Percentiles rank a stretch among this genome's conserved stretches.
Conservation (phyloP, 176 grass and related monocot genomes). For the Triticum urartu region DNA sequence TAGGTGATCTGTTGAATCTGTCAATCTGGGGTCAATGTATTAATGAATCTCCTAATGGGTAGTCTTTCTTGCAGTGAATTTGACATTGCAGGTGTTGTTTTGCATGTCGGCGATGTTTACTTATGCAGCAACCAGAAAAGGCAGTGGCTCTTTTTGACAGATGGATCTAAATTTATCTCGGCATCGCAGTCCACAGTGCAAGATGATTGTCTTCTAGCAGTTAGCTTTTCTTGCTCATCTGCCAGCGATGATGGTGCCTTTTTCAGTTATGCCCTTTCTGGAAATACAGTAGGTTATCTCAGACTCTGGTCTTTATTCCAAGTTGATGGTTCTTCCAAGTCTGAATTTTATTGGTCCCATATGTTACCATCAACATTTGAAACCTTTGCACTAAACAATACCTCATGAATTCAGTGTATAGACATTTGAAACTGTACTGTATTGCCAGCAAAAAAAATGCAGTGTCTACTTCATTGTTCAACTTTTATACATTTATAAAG, state of each 20-base stretch:
- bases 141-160: conserved; percentile 90
- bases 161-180: conserved; percentile 58
- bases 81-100: conserved; percentile 74
- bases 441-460: not conserved
- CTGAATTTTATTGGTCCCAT: not conserved
- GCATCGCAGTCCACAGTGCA: conserved; percentile 39
- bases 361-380: not conserved
- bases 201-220: conserved; percentile 64
- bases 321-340: conserved; percentile 7
- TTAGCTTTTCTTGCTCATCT: conserved; percentile 60
- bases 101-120: conserved; percentile 75
- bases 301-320: not conserved
- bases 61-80: conserved; percentile 72
- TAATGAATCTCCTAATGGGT: conserved; percentile 14
- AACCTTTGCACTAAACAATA: conserved; percentile 4
- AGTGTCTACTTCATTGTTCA: conserved; percentile 13
- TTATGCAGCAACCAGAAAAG: conserved; percentile 64
- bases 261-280: conserved; percentile 61
- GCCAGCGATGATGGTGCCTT: conserved; percentile 52
- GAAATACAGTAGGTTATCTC: conserved; percentile 64
- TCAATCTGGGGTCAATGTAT: conserved; percentile 1
- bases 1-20: conserved; percentile 17
- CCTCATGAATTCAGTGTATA: not conserved
- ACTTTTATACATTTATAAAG: conserved; percentile 28
- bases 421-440: not conserved